Evolutionary conservation across 768 basidiomycete species (phyloP), one percentile per base, ranked within the genome.

Genomic region (Tulasnella sp.): DNA sequence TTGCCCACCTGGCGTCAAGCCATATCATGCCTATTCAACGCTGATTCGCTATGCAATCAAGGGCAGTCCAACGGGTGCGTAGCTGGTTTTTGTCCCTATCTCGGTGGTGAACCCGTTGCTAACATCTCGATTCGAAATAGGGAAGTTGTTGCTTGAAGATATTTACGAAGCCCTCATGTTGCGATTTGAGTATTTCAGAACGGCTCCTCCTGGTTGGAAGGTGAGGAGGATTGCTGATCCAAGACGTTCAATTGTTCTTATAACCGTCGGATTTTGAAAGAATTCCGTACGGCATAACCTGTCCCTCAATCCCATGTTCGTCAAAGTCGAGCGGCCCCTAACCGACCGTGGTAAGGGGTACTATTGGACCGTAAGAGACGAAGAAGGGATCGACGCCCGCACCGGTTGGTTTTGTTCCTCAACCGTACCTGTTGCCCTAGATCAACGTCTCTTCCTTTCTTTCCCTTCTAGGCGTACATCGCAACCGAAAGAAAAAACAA

Each of bases 21-120:
- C 87, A 4, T 90, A 90, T 65, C 90, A 91, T 65, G 88, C 87
- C 1, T 91, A 91, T 67, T 90, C 87, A 3, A 91, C 87, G 31
- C 78, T 91, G 52, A 91, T 91, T 65, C 81, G 87, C 84, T 91
- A 90, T 68, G 87, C 87, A 51, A 91, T 91, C 69, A 90, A 91
- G 70, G 88, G 87, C 59, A 86, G 88, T 9, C 87, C 87, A 14
- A 25, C 39, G 23, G 54, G 50, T 52, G 11, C 35, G 50, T 45
- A 23, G n/a, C 14, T 8, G 14, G 23, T 23, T 23, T 3, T 23
- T 1, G 25, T 6, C n/a, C n/a, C n/a, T n/a, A n/a, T n/a, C n/a
- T n/a, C n/a, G n/a, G n/a, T n/a, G n/a, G n/a, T n/a, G n/a, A n/a
- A n/a, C n/a, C n/a, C n/a, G n/a, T n/a, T n/a, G n/a, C n/a, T n/a